phyloP scores from a whole-genome alignment of 2,329 filamentous ascomycete genomes.

The Aspergillus pseudoterreus region DNA sequence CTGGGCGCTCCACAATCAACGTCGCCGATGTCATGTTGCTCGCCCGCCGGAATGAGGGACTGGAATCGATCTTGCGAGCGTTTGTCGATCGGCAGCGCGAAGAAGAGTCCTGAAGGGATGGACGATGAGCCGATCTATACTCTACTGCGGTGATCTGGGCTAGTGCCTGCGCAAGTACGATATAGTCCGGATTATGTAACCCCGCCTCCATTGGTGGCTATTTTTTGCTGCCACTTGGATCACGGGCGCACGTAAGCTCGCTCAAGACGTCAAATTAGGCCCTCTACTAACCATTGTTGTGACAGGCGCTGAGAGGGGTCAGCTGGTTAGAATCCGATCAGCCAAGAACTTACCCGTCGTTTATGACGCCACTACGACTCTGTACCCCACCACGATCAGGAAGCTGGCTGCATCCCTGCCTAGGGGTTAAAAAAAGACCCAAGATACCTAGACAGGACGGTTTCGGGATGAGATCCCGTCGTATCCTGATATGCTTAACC shows the following conservation, averaged over 20 bases:
- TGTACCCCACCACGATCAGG: not conserved
- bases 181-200: not conserved
- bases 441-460: too few species aligned
- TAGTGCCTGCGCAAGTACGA: not conserved
- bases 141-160: not conserved
- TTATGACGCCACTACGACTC: not conserved
- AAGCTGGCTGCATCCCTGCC: not conserved
- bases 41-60: slow-evolving; percentile 77
- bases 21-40: slow-evolving; percentile 86
- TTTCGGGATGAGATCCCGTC: too few species aligned
- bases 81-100: slow-evolving; percentile 33
- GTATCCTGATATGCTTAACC: too few species aligned
- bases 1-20: slow-evolving; percentile 72
- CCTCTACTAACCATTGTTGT: too few species aligned
- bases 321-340: not conserved
- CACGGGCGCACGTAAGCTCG: not conserved
- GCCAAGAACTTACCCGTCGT: not conserved
- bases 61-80: slow-evolving; percentile 65
- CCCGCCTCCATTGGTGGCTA: slow-evolving; percentile 10
- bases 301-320: too few species aligned
- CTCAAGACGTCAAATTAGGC: too few species aligned
- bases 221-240: slow-evolving; percentile 1
- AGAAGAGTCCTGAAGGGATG: slow-evolving; percentile 17
- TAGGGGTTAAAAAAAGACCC: too few species aligned
- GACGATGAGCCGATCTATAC: not conserved